A percentile compares a stretch with the other conserved stretches of the same genome.
phyloP scores from a whole-genome alignment of 2,329 filamentous ascomycete genomes.

The Penicillium sp. region DNA sequence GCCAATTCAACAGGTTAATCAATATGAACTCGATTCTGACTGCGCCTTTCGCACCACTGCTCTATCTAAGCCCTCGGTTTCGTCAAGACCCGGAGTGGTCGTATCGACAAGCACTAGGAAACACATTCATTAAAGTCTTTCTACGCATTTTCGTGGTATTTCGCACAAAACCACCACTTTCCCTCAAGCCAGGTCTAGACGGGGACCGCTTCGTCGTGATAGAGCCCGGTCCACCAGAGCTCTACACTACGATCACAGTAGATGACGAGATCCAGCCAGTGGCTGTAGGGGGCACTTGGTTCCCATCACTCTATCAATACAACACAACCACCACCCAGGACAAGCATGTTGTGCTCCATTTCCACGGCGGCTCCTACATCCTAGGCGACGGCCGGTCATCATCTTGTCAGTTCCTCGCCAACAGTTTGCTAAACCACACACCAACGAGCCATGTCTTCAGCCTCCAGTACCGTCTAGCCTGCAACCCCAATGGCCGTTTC shows the following conservation, averaged over 20 bases:
- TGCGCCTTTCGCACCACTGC: slow-evolving; percentile 1
- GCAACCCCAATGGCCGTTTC: slow-evolving; percentile 14
- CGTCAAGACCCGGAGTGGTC: slow-evolving; percentile 13
- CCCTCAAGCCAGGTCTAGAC: slow-evolving; percentile 8
- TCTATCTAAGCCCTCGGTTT: slow-evolving; percentile 1
- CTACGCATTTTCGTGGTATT: slow-evolving; percentile 7
- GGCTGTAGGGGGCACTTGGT: slow-evolving; percentile 14
- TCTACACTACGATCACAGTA: slow-evolving; percentile 4
- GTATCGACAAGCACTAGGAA: slow-evolving; percentile 12
- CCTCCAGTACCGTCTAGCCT: slow-evolving; percentile 17
- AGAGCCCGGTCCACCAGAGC: slow-evolving; percentile 4
- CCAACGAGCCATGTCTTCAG: slow-evolving; percentile 10
- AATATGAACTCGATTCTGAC: slow-evolving; percentile 1
- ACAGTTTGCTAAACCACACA: slow-evolving; percentile 7
- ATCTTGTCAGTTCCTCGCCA: slow-evolving; percentile 8
- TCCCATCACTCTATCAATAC: slow-evolving; percentile 8
- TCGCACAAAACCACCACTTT: slow-evolving; percentile 12
- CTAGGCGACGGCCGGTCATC: slow-evolving; percentile 11
- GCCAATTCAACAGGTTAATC: neutral
- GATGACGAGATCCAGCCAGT: slow-evolving; percentile 11
- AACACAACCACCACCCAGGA: slow-evolving; percentile 3
- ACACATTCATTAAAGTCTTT: slow-evolving; percentile 6
- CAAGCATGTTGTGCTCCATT: slow-evolving; percentile 12
- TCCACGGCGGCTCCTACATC: slow-evolving; percentile 16
- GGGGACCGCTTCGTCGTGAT: slow-evolving; percentile 13